A percentile compares a stretch with the other conserved stretches of the same genome.
Conservation (phyloP, 1,284 basidiomycete species). For the Inonotus obliquus region DNA sequence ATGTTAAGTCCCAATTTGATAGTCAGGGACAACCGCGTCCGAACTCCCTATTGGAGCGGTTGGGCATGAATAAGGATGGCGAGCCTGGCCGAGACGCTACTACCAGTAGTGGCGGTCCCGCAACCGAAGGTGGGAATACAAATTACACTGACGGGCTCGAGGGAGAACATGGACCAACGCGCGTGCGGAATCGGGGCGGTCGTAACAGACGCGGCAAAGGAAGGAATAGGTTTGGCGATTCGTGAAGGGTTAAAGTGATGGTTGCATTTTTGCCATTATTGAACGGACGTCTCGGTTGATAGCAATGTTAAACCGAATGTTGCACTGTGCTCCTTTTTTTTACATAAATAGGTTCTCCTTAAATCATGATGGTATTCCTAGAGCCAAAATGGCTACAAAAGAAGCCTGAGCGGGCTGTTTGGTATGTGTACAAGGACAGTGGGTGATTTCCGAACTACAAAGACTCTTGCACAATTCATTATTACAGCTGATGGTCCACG, state of each 20-base stretch:
- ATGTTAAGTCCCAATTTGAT: not conserved
- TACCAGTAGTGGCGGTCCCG: not conserved
- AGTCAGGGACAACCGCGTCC: constrained; percentile 4
- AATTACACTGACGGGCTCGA: not conserved
- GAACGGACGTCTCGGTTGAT: too few species aligned
- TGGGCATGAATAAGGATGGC: constrained; percentile 8
- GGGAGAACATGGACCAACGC: not conserved
- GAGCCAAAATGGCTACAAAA: too few species aligned
- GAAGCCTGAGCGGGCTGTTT: too few species aligned
- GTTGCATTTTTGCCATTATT: too few species aligned
- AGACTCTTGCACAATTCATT: not conserved
- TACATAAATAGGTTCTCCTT: too few species aligned
- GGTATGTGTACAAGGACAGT: too few species aligned
- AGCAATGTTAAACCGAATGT: too few species aligned
- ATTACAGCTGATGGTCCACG: constrained; percentile 9
- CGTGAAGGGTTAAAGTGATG: not conserved
- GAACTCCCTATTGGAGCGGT: constrained; percentile 13
- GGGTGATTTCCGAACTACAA: too few species aligned
- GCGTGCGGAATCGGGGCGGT: constrained; percentile 1
- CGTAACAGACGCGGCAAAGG: not conserved
- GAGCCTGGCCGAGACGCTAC: not conserved
- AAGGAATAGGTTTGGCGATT: not conserved
- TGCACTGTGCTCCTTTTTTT: too few species aligned
- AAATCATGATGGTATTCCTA: too few species aligned
- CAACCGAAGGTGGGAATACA: not conserved